Percentiles rank a stretch among this genome's conserved stretches.
Conservation (phyloP, 2,329 filamentous ascomycete species). For the Calonectria honghensis region DNA sequence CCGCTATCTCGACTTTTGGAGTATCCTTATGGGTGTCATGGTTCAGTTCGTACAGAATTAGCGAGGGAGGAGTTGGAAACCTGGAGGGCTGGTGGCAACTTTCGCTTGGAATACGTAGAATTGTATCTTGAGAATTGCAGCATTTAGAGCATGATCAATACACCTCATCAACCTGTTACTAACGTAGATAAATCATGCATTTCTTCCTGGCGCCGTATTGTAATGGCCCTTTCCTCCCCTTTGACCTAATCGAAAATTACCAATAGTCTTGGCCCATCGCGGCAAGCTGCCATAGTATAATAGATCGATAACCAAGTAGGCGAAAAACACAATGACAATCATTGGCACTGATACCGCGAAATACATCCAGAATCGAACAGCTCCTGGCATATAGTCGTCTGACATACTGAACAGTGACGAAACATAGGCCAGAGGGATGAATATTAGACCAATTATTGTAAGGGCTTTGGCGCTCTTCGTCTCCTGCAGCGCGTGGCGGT, state of each 20-base stretch:
- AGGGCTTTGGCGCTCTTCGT: slow-evolving; percentile 8
- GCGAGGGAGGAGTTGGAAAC: background rate
- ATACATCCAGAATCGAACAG: slow-evolving; percentile 19
- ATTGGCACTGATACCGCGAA: slow-evolving; percentile 24
- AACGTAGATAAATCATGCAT: background rate
- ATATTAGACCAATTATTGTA: slow-evolving; percentile 15
- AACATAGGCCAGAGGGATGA: slow-evolving; percentile 19
- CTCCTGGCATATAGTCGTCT: slow-evolving; percentile 16
- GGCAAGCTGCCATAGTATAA: background rate
- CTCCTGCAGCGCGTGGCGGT: slow-evolving; percentile 14
- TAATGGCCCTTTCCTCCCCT: background rate
- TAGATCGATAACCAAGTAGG: slow-evolving; percentile 7
- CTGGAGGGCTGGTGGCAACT: background rate
- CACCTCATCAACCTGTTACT: background rate
- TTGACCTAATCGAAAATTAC: background rate
- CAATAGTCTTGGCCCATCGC: background rate
- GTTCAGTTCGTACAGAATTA: background rate
- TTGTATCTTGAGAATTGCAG: background rate
- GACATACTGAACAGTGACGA: slow-evolving; percentile 26
- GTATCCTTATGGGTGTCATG: too few relatives aligned
- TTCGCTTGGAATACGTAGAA: background rate
- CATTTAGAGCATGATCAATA: background rate
- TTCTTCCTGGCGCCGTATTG: background rate
- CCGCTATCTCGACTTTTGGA: background rate
- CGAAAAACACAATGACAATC: background rate